Evolutionary conservation across 2,329 filamentous ascomycete species (phyloP), one percentile per base, ranked within the genome.

Genomic region (Mariannaea elegans): DNA sequence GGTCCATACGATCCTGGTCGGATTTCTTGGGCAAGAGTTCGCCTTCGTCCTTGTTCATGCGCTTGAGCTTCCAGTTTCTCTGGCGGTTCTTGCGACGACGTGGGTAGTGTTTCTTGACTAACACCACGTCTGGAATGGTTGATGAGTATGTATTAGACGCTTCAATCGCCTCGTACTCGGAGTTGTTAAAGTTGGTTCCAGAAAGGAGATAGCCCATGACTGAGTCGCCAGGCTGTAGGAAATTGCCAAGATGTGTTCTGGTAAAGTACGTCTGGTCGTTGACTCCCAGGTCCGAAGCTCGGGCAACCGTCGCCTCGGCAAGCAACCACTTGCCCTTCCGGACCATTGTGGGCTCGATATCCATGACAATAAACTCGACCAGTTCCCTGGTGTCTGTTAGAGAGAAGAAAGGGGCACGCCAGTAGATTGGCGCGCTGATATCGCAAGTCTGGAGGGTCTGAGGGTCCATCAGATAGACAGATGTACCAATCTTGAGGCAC

Each of bases 21-120:
- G 92, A 83, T 80, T 97, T 93, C 81, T 92, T 90, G 32, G 92
- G 92, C 65, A 94, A 80, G 76, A 96, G 84, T 66, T 97, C 94
- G 67, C 91, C 90, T 75, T 97, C 92, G 64, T 98, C 94, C 78
- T 88, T 90, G 66, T 85, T 85, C 91, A 99, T 94, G 72, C 95
- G 93, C 87, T 92, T 96, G 76, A 99, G 87, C 76, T 90, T 91
- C 95, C 95, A 99, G 83, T 92, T 92, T 68, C 96, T 89, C 77
- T 84, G 85, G 82, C 88, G 90, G 71, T 79, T 79, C 86, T 94
- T 97, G 82, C 91, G 89, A 78, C 91, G 90, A 69, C 92, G 88
- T 61, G 90, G 88, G 79, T 96, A 99, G 84, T 92, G 89, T 78
- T 99, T 99, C 93, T 97, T 98, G 76, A 99, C 93, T 3, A 99